Evolutionary conservation across 78 protist species (phyloP).

Genomic region (Monosiga brevicollis): DNA sequence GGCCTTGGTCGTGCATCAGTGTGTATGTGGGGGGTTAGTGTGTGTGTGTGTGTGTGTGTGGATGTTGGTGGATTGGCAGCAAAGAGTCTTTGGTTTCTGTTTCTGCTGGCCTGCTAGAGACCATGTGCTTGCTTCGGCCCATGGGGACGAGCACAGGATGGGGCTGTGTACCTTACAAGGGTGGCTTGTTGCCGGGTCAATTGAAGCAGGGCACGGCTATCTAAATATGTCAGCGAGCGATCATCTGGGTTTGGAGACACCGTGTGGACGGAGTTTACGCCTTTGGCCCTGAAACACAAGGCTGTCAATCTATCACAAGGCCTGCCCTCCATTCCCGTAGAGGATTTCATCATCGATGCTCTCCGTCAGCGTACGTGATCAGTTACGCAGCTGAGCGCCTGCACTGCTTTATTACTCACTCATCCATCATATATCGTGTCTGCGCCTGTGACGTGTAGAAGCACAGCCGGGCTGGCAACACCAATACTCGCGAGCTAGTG

Average conservation of each 20-base stretch:
- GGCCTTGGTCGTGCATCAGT: too few relatives aligned
- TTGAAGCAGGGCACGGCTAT: too few relatives aligned
- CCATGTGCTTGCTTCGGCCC: too few relatives aligned
- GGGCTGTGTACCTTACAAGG: too few relatives aligned
- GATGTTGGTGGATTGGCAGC: too few relatives aligned
- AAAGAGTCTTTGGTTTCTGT: too few relatives aligned
- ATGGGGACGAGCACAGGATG: too few relatives aligned
- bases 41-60: too few relatives aligned
- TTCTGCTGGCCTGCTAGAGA: too few relatives aligned
- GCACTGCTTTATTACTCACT: background rate
- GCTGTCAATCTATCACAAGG: slow-evolving; percentile 39
- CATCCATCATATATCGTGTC: background rate
- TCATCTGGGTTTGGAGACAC: background rate
- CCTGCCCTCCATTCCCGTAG: slow-evolving; percentile 11
- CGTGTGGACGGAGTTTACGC: slow-evolving; percentile 27
- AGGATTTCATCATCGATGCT: background rate
- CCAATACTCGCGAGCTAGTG: slow-evolving; percentile 61
- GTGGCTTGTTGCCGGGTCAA: too few relatives aligned
- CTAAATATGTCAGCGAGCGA: too few relatives aligned
- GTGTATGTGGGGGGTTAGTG: too few relatives aligned
- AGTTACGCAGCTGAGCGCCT: background rate
- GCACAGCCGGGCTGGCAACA: slow-evolving; percentile 1
- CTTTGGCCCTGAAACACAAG: slow-evolving; percentile 9
- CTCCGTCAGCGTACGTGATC: background rate
- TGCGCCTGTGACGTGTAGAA: background rate